These are phyloP conservation scores for Cytospora piceicola DNA, from an alignment of 2,329 filamentous ascomycete species.

Conservation along the genomic window DNA sequence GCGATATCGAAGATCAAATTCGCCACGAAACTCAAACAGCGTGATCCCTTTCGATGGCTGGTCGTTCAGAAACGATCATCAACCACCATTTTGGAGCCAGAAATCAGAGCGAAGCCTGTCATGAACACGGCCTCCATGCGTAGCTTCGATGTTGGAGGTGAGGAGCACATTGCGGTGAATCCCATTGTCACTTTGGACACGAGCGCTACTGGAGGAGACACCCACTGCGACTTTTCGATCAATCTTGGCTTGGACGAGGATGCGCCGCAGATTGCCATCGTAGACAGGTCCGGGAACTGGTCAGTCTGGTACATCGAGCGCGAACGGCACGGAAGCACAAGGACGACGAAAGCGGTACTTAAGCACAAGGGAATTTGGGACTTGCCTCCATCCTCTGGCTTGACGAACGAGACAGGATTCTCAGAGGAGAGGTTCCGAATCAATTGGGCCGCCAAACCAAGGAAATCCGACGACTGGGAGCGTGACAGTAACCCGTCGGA, in stretches of 20 bases:
- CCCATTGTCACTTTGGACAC: conserved; percentile 57
- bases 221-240: conserved; percentile 68
- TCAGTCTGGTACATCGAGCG: conserved; percentile 64
- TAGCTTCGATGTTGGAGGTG: conserved; percentile 34
- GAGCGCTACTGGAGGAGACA: conserved; percentile 55
- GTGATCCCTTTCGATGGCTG: conserved; percentile 53
- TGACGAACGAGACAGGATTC: conserved; percentile 38
- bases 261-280: conserved; percentile 64
- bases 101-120: conserved; percentile 48
- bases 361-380: conserved; percentile 15
- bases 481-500: conserved; percentile 26
- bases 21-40: conserved; percentile 43
- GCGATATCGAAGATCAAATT: conserved; percentile 58
- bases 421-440: conserved; percentile 47
- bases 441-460: conserved; percentile 39
- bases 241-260: conserved; percentile 57
- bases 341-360: conserved; percentile 41
- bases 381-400: conserved; percentile 33
- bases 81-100: conserved; percentile 57
- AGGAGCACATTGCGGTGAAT: conserved; percentile 60
- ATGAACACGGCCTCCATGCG: conserved; percentile 30
- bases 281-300: conserved; percentile 70
- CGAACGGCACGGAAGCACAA: conserved; percentile 41
- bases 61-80: conserved; percentile 57
- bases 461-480: conserved; percentile 34